phyloP scores from a whole-genome alignment of 2,329 filamentous ascomycete species.

The Aspergillus niger region DNA sequence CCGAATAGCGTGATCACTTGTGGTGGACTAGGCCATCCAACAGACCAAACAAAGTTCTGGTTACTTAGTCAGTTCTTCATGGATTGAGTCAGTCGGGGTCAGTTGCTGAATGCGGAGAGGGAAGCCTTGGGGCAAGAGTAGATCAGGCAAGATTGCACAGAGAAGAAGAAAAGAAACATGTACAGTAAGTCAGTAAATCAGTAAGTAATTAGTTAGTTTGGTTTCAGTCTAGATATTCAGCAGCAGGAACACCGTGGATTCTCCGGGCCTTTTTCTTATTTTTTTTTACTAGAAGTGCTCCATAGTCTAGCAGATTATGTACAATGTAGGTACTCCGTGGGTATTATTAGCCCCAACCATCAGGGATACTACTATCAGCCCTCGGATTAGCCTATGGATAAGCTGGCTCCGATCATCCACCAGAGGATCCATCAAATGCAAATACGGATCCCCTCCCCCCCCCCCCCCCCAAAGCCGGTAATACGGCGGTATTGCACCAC shows the following conservation, averaged over 20 bases:
- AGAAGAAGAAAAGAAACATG: too few species aligned
- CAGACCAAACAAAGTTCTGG: background rate
- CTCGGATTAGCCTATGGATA: background rate
- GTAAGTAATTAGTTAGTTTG: background rate
- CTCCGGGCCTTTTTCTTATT: background rate
- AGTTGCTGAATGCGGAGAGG: slow-evolving; percentile 1
- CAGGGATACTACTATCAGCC: background rate
- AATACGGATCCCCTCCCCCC: background rate
- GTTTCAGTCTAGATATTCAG: background rate
- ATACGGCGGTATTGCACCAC: background rate
- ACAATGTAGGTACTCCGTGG: too few species aligned
- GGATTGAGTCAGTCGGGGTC: background rate
- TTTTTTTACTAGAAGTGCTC: background rate
- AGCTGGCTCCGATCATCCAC: background rate
- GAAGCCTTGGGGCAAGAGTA: background rate
- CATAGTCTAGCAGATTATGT: background rate
- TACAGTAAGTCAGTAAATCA: background rate
- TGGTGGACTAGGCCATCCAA: background rate
- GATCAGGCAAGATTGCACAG: background rate
- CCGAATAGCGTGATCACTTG: slow-evolving; percentile 21
- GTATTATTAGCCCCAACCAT: too few species aligned
- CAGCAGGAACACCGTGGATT: background rate
- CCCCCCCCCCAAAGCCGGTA: background rate
- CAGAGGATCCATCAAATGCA: background rate
- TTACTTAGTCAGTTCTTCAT: background rate